Percentiles rank a stretch among this genome's conserved stretches.
Evolutionary conservation across 371 early-diverging fungal species (phyloP).

Genomic region (Syncephalastrum racemosum): DNA sequence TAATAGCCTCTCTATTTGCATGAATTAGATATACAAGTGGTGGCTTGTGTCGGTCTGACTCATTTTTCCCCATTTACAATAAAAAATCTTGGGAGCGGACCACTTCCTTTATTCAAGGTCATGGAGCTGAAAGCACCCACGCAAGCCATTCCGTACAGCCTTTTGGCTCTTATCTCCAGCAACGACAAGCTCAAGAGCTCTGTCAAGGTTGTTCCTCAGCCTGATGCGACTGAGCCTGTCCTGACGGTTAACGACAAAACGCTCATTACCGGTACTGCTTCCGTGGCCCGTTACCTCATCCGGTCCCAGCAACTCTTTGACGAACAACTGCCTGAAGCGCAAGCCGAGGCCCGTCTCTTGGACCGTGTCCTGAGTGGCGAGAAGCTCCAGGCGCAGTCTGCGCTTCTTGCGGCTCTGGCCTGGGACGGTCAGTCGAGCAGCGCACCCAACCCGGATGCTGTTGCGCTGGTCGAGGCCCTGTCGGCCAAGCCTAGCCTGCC

Average conservation of each 20-base stretch:
- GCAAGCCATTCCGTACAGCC: slow-evolving; percentile 24
- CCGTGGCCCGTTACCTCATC: slow-evolving; percentile 42
- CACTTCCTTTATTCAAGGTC: neutral
- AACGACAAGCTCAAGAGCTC: slow-evolving; percentile 22
- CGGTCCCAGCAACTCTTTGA: slow-evolving; percentile 30
- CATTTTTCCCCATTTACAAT: no score
- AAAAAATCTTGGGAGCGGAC: no score
- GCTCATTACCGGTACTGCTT: slow-evolving; percentile 25
- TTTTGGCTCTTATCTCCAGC: slow-evolving; percentile 16
- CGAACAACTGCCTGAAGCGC: slow-evolving; percentile 21
- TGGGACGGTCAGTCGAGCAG: slow-evolving; percentile 47
- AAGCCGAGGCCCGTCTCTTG: slow-evolving; percentile 25
- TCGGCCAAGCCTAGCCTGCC: slow-evolving; percentile 25
- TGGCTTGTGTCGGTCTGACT: no score
- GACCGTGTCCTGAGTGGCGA: slow-evolving; percentile 30
- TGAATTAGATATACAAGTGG: no score
- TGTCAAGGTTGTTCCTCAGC: slow-evolving; percentile 16
- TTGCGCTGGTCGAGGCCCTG: slow-evolving; percentile 29
- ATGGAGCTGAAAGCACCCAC: slow-evolving; percentile 20
- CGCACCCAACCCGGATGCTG: slow-evolving; percentile 30
- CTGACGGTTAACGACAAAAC: slow-evolving; percentile 13
- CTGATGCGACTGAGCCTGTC: slow-evolving; percentile 17
- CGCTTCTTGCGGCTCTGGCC: slow-evolving; percentile 45
- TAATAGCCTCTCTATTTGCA: no score
- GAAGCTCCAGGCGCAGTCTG: slow-evolving; percentile 33